Conservation (phyloP, 1,284 basidiomycete species). For the Coniophora puteana region DNA sequence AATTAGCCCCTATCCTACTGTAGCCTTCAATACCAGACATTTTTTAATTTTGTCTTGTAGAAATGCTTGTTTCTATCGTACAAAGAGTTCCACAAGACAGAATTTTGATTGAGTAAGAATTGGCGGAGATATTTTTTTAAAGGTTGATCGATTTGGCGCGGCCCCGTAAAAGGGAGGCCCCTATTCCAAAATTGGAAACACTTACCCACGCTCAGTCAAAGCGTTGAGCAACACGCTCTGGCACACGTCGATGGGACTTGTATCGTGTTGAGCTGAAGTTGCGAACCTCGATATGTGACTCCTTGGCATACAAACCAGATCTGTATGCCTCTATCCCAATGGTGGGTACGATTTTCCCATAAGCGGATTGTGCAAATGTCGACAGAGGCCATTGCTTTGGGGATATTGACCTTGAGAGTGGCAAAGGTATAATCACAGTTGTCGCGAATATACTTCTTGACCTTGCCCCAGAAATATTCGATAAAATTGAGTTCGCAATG, state of each 20-base stretch:
- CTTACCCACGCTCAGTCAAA: too few relatives aligned
- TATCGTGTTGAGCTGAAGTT: conserved; percentile 8
- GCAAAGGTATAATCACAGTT: conserved; percentile 25
- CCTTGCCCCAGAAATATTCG: conserved; percentile 30
- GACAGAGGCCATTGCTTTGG: conserved; percentile 8
- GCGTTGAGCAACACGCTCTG: too few relatives aligned
- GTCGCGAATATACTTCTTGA: conserved; percentile 24
- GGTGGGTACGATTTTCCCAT: conserved; percentile 8
- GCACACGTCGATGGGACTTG: conserved; percentile 2
- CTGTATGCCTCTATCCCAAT: conserved; percentile 7
- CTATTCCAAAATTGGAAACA: too few relatives aligned
- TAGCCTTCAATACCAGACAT: too few relatives aligned
- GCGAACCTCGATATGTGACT: conserved; percentile 8
- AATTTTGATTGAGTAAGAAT: too few relatives aligned
- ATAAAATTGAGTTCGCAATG: conserved; percentile 34
- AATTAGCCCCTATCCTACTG: too few relatives aligned
- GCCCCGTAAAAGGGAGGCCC: too few relatives aligned
- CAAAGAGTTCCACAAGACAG: too few relatives aligned
- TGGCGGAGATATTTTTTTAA: too few relatives aligned
- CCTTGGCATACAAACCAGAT: conserved; percentile 7
- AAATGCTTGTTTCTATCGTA: too few relatives aligned
- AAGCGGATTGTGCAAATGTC: conserved; percentile 2
- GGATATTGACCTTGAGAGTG: conserved; percentile 19
- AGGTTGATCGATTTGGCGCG: too few relatives aligned
- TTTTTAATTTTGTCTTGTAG: too few relatives aligned